Conservation (phyloP, 192 early-diverging fungal genomes). For the Gaertneriomyces semiglobifer region DNA sequence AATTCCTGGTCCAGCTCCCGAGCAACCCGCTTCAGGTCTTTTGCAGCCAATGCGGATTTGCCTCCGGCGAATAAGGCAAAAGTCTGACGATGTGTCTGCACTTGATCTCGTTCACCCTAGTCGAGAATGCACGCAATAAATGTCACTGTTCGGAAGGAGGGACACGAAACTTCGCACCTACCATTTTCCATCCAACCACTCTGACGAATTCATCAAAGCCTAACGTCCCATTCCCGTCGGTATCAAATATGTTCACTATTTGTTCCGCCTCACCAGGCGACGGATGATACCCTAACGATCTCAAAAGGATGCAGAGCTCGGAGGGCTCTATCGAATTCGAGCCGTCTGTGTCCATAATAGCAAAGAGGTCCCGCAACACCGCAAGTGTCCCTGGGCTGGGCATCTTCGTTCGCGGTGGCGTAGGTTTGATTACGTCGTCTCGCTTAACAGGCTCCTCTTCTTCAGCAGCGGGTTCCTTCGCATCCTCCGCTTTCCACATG, state of each 20-base stretch:
- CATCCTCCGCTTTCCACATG: too few relatives aligned
- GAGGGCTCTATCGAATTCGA: background rate
- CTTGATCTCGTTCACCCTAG: background rate
- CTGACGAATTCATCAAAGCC: background rate
- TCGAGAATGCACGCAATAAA: background rate
- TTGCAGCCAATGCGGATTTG: background rate
- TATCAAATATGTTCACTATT: background rate
- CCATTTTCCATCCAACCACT: background rate
- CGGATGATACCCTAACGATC: background rate
- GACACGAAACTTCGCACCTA: background rate
- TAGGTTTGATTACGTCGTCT: too few relatives aligned
- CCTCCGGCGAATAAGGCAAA: background rate
- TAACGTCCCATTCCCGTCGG: background rate
- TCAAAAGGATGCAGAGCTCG: constrained; percentile 1
- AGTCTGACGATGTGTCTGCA: constrained; percentile 2
- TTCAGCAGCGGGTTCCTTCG: too few relatives aligned
- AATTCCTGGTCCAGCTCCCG: background rate
- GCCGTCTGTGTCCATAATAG: background rate
- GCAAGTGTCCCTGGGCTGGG: too few relatives aligned
- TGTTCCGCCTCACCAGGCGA: constrained; percentile 1
- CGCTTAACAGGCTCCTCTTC: too few relatives aligned
- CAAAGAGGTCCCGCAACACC: background rate
- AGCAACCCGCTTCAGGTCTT: background rate
- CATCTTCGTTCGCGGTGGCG: too few relatives aligned
- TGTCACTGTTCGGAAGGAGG: background rate